Base-by-base conservation (phyloP, 805 yeast species). In the Clavispora santaluciae region DNA sequence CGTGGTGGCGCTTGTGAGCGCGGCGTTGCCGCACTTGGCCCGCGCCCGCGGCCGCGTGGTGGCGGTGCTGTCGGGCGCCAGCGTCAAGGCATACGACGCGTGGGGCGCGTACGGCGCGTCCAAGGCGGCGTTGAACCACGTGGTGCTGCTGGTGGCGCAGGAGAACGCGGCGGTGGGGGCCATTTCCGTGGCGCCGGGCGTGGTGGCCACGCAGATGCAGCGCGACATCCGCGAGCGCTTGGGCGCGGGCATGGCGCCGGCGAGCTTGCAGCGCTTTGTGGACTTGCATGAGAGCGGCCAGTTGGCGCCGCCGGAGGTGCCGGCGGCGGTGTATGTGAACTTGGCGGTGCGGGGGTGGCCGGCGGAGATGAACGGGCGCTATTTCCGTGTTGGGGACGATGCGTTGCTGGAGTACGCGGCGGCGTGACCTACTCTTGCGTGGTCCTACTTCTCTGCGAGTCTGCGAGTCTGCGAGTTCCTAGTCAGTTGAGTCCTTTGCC, bases 81-180 rank as follows among this genome's bases (percentile, higher is more conserved):
- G 95, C 15, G 72, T 74, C 1, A 75, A 70, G 39, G 66, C 81
- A 15, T 70, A 61, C 45, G 56, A 70, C 46, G 93, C 88, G 0
- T 91, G 97, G 97, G 83, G 84, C 13, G 95, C 96, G 5, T 91
- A 91, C 54, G 95, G 96, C 1, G 68, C 90, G 4, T 81, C 96
- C 6, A 91, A 91, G 60, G 96, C 97, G 0, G 96, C 97, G 0
- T 57, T 91, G 38, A 89, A 91, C 60, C 89, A 83, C 53, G 73
- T 88, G 39, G 80, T 86, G 6, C 56, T 65, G 35, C 78, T 86
- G 11, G 59, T 91, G 12, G 83, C 86, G 1, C 68, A 64, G 5
- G 96, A 89, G 54, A 89, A 85, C 56, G 65, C 71, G 1, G 56
- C 51, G 3, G 63, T 88, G n/a, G 61, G 65, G 25, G 68, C 83